A percentile compares a stretch with the other conserved stretches of the same genome.
These are phyloP conservation scores for Yarrowia osloensis DNA, from an alignment of 805 yeast genomes.

Conservation along the genomic window DNA sequence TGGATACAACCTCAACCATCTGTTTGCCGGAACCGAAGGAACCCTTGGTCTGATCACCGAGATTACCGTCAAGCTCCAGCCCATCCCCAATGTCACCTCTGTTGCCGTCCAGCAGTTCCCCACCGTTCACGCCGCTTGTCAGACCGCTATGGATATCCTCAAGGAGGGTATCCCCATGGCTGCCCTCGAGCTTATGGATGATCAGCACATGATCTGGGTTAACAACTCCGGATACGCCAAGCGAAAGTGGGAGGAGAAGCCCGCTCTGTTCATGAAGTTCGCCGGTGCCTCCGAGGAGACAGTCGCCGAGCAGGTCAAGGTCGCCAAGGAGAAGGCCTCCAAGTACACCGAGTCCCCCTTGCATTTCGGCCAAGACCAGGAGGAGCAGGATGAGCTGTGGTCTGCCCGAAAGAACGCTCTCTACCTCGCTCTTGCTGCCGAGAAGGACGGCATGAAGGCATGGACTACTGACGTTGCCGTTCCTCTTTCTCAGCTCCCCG, in stretches of 20 bases:
- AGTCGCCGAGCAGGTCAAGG: constrained; percentile 50
- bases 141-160: constrained; percentile 63
- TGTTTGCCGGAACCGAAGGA: constrained; percentile 77
- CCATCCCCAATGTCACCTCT: constrained; percentile 62
- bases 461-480: constrained; percentile 86
- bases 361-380: constrained; percentile 59
- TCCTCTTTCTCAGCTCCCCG: constrained; percentile 68
- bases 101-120: constrained; percentile 73
- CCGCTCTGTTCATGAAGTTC: constrained; percentile 65
- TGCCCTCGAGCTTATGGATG: constrained; percentile 75
- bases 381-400: constrained; percentile 69
- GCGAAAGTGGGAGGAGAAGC: constrained; percentile 57
- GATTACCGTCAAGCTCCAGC: constrained; percentile 69
- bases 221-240: constrained; percentile 56
- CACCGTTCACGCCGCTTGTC: constrained; percentile 67
- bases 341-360: constrained; percentile 58
- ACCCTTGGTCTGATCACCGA: constrained; percentile 78
- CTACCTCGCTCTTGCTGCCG: constrained; percentile 64
- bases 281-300: constrained; percentile 50
- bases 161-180: constrained; percentile 65
- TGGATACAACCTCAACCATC: constrained; percentile 75
- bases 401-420: constrained; percentile 71
- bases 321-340: constrained; percentile 55
- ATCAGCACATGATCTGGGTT: constrained; percentile 68
- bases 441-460: constrained; percentile 42